Evolutionary conservation across 306 rosid species (phyloP).

Genomic region (Crataegus laevigata): DNA sequence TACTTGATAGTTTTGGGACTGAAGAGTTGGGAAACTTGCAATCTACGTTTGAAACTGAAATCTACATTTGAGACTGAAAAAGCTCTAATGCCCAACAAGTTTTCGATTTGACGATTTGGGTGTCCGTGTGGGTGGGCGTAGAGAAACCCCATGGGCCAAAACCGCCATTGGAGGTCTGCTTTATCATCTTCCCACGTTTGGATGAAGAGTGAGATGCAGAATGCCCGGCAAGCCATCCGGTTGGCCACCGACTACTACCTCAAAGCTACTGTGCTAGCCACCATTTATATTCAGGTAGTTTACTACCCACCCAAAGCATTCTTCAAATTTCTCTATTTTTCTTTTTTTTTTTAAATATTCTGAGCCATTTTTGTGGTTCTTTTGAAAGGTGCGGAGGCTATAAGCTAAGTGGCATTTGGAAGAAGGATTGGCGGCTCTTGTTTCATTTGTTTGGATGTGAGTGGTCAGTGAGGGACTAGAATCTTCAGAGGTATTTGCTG

Average conservation of each 20-base stretch:
- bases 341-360: no score
- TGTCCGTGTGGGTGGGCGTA: slow-evolving; percentile 6
- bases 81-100: slow-evolving; percentile 13
- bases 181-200: no score
- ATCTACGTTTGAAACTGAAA: not conserved
- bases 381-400: not conserved
- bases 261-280: slow-evolving; percentile 73
- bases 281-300: slow-evolving; percentile 67
- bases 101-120: slow-evolving; percentile 1
- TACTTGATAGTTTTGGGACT: slow-evolving; percentile 25
- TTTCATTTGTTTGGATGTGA: slow-evolving; percentile 30
- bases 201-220: slow-evolving; percentile 58
- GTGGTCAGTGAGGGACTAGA: not conserved
- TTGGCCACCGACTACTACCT: slow-evolving; percentile 82
- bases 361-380: no score
- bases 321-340: no score
- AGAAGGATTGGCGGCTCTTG: slow-evolving; percentile 10
- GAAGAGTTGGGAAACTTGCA: slow-evolving; percentile 12
- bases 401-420: not conserved
- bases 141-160: slow-evolving; percentile 13
- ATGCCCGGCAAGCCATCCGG: slow-evolving; percentile 64
- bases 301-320: not conserved
- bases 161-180: slow-evolving; percentile 15
- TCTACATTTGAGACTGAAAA: slow-evolving; percentile 5
- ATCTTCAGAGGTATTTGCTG: not conserved